Conservation (phyloP, 2,329 filamentous ascomycete species). For the Cercospora zeina region DNA sequence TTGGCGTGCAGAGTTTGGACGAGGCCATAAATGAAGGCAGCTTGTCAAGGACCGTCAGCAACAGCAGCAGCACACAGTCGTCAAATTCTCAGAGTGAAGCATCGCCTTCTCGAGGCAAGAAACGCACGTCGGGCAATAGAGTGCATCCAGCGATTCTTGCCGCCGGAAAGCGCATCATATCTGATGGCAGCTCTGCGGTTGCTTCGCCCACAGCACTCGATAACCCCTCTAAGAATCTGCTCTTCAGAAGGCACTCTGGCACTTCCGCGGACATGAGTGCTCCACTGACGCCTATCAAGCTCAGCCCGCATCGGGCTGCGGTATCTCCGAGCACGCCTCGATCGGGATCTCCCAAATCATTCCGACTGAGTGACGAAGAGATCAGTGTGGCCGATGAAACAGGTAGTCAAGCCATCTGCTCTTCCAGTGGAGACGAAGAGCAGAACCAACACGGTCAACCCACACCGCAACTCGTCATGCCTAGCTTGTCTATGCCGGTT, state of each 20-base stretch:
- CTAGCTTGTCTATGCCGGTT: constrained; percentile 86
- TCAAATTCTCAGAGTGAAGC: constrained; percentile 27
- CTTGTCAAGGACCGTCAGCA: constrained; percentile 33
- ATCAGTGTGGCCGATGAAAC: constrained; percentile 55
- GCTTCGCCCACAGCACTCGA: constrained; percentile 30
- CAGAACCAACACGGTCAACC: constrained; percentile 41
- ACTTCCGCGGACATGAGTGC: constrained; percentile 40
- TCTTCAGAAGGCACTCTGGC: constrained; percentile 33
- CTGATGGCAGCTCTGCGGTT: constrained; percentile 35
- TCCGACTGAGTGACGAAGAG: constrained; percentile 60
- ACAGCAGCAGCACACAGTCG: constrained; percentile 28
- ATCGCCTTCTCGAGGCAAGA: constrained; percentile 26
- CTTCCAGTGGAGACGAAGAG: constrained; percentile 59
- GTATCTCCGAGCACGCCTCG: constrained; percentile 61
- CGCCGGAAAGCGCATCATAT: constrained; percentile 40
- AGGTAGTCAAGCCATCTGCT: constrained; percentile 56
- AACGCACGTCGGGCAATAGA: constrained; percentile 39
- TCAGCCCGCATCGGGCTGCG: constrained; percentile 52
- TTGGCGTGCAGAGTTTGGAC: constrained; percentile 59
- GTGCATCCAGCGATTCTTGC: constrained; percentile 41
- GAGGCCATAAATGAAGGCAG: constrained; percentile 50
- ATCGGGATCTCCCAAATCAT: constrained; percentile 59
- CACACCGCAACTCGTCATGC: constrained; percentile 89
- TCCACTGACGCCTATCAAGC: constrained; percentile 51
- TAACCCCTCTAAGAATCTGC: constrained; percentile 29